Conservation (phyloP, 768 basidiomycete genomes). For the Rhodosporidiobolus odoratus region DNA sequence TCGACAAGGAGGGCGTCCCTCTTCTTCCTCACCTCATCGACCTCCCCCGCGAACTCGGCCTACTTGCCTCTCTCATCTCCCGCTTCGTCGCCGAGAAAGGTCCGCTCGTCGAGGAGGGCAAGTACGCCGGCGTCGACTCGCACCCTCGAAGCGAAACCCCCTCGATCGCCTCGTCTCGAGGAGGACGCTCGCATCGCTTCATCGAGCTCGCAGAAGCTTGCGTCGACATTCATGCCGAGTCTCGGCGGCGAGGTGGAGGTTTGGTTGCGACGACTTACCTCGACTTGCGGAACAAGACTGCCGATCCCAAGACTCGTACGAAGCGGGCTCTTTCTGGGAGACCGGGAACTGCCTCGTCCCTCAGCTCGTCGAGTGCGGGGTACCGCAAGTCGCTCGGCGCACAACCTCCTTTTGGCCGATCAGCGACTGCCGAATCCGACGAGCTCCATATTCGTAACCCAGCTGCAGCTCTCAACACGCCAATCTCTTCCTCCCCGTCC, state of each 20-base stretch:
- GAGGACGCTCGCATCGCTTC: conserved; percentile 5
- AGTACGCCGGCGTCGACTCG: background rate
- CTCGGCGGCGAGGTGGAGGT: conserved; percentile 28
- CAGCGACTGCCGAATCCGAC: background rate
- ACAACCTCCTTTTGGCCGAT: background rate
- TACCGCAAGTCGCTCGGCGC: background rate
- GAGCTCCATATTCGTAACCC: conserved; percentile 22
- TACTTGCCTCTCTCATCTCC: conserved; percentile 68
- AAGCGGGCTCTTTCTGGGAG: background rate
- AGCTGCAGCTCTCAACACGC: background rate
- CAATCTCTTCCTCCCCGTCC: background rate
- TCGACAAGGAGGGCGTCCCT: conserved; percentile 56
- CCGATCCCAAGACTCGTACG: conserved; percentile 12
- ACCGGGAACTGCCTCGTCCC: background rate
- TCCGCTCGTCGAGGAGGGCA: conserved; percentile 52
- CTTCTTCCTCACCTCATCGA: conserved; percentile 69
- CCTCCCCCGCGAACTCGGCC: conserved; percentile 69
- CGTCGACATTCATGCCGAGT: conserved; percentile 28
- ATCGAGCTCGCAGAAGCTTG: conserved; percentile 20
- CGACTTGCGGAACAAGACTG: background rate
- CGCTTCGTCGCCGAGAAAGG: conserved; percentile 58
- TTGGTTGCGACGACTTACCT: conserved; percentile 19
- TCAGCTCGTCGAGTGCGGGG: background rate
- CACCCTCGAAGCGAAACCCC: conserved; percentile 2
- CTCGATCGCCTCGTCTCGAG: conserved; percentile 10